Conservation (phyloP, 2,329 filamentous ascomycete species). For the Plenodomus lindquistii region DNA sequence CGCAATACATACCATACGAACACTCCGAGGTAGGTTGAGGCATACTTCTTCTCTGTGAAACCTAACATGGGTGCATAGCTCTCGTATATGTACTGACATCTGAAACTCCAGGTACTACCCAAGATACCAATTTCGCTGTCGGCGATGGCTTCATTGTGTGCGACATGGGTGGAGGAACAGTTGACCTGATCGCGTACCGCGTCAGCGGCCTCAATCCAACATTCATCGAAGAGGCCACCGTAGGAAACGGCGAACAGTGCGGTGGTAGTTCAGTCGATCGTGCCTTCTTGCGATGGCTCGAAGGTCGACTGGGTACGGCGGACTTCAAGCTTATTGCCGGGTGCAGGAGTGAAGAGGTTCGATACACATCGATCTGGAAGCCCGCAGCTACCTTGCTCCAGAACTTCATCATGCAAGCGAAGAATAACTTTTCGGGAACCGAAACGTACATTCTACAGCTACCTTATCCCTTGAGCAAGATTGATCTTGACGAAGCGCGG, state of each 20-base stretch:
- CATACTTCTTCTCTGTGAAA: no score
- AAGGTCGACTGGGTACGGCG: constrained; percentile 17
- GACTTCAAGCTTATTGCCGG: constrained; percentile 28
- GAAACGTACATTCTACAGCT: constrained; percentile 22
- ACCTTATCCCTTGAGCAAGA: constrained; percentile 16
- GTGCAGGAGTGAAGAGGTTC: constrained; percentile 7
- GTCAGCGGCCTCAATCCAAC: constrained; percentile 14
- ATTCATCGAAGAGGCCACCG: constrained; percentile 22
- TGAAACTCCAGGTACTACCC: constrained; percentile 6
- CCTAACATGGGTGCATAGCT: no score
- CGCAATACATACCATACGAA: constrained; percentile 29
- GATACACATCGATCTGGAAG: constrained; percentile 12
- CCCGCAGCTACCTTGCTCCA: constrained; percentile 23
- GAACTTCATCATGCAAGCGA: constrained; percentile 22
- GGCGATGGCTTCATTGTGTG: constrained; percentile 32
- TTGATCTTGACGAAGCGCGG: constrained; percentile 19
- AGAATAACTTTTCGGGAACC: constrained; percentile 24
- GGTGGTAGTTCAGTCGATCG: constrained; percentile 34
- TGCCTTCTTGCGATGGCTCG: constrained; percentile 25
- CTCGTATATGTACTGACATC: no score
- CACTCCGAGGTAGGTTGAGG: constrained; percentile 3
- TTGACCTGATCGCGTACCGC: constrained; percentile 33
- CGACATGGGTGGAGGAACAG: constrained; percentile 37
- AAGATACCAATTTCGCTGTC: constrained; percentile 13
- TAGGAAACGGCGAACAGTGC: constrained; percentile 30